Conservation (phyloP, 306 rosid genomes). For the Herpetospermum pedunculosum region DNA sequence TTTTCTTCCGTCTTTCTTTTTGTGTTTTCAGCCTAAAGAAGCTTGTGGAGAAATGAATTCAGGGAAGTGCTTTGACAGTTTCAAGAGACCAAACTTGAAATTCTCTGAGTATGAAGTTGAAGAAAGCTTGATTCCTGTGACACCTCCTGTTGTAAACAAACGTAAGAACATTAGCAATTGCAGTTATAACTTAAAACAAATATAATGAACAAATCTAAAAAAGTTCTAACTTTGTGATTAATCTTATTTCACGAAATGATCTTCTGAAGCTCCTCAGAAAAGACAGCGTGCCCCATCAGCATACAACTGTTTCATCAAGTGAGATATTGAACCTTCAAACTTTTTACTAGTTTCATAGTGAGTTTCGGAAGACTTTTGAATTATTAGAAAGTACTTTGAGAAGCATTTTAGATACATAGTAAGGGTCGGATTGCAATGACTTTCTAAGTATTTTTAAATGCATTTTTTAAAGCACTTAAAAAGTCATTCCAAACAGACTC, state of each 20-base stretch:
- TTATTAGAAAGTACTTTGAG: not conserved
- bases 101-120: slow-evolving; percentile 56
- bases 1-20: not conserved
- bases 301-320: slow-evolving; percentile 89
- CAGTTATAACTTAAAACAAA: not conserved
- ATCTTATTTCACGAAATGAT: not conserved
- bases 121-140: slow-evolving; percentile 26
- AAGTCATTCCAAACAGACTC: no score
- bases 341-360: not conserved
- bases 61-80: not conserved
- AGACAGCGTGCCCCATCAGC: slow-evolving; percentile 96
- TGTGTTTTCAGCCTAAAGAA: slow-evolving; percentile 3
- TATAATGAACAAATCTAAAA: not conserved
- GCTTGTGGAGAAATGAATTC: not conserved
- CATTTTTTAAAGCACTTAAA: no score
- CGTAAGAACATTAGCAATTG: slow-evolving; percentile 28
- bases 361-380: not conserved
- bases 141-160: slow-evolving; percentile 43
- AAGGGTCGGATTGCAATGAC: no score
- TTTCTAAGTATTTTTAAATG: no score
- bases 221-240: not conserved
- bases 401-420: no score
- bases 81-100: slow-evolving; percentile 26
- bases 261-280: slow-evolving; percentile 65
- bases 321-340: slow-evolving; percentile 13